These are phyloP conservation scores for Aspergillus saccharolyticus DNA, from an alignment of 495 filamentous ascomycete genomes.

Conservation along the genomic window DNA sequence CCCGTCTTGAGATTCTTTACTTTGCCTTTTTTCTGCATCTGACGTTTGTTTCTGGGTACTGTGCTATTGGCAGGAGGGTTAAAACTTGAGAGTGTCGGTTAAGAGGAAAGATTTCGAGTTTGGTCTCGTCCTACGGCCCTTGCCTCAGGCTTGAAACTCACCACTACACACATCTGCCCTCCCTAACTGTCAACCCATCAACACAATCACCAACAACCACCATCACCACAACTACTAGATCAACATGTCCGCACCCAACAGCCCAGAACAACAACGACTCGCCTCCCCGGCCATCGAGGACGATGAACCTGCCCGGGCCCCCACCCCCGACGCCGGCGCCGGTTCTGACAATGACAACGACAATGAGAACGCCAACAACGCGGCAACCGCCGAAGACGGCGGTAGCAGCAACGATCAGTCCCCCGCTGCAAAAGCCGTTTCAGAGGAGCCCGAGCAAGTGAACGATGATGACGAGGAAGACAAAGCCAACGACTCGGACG, in stretches of 20 bases:
- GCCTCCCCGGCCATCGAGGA: constrained; percentile 24
- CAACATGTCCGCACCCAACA: constrained; percentile 9
- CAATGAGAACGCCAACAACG: no score
- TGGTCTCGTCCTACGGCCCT: no score
- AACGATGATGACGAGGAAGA: constrained; percentile 17
- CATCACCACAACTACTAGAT: not conserved
- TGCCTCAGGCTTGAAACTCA: not conserved
- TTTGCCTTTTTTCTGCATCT: no score
- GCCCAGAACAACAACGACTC: constrained; percentile 28
- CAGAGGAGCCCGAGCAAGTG: constrained; percentile 8
- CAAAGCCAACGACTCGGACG: constrained; percentile 56
- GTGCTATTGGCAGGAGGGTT: not conserved
- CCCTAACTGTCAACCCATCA: not conserved
- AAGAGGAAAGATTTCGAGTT: not conserved
- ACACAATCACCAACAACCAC: not conserved
- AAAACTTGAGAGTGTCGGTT: not conserved
- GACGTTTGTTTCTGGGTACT: not conserved
- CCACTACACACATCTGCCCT: not conserved
- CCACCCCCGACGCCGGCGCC: constrained; percentile 10
- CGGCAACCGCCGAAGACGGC: constrained; percentile 8
- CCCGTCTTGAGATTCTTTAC: no score
- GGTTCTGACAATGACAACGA: constrained; percentile 17
- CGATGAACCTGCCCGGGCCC: constrained; percentile 17
- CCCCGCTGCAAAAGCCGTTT: not conserved
- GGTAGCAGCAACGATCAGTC: constrained; percentile 6